These are phyloP conservation scores for Pestalotiopsis sp. DNA, from an alignment of 2,329 filamentous ascomycete genomes.

Conservation along the genomic window DNA sequence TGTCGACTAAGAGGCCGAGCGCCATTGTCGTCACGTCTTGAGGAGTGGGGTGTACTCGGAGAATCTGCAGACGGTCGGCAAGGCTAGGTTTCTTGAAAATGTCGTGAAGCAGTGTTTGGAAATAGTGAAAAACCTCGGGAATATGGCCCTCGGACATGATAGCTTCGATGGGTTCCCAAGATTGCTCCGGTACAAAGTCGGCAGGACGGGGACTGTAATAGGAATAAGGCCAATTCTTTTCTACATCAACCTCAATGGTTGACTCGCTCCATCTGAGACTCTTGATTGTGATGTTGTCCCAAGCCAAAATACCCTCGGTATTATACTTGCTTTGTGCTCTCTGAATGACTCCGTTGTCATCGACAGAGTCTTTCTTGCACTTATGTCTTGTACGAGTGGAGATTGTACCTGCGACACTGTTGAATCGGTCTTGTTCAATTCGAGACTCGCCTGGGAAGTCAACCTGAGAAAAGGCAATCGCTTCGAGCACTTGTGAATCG, in stretches of 20 bases:
- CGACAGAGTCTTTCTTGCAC: neutral
- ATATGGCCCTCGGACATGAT: neutral
- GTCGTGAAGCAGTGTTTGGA: no score
- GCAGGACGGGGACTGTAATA: no score
- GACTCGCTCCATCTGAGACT: neutral
- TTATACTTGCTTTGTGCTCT: neutral
- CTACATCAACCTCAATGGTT: neutral
- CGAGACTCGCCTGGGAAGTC: conserved; percentile 9
- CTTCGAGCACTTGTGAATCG: neutral
- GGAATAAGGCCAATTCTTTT: neutral
- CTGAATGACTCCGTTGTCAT: neutral
- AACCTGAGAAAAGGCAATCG: neutral
- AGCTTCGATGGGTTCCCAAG: neutral
- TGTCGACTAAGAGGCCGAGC: neutral
- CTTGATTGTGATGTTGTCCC: neutral
- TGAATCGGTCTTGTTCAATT: neutral
- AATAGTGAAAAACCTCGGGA: no score
- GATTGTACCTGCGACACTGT: neutral
- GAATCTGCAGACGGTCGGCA: neutral
- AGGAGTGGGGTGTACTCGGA: neutral
- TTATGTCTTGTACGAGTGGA: neutral
- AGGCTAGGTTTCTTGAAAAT: no score
- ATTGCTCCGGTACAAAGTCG: neutral
- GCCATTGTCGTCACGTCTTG: neutral
- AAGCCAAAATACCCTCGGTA: neutral